phyloP scores from a whole-genome alignment of 768 basidiomycete genomes.

The Kwoniella sp. region DNA sequence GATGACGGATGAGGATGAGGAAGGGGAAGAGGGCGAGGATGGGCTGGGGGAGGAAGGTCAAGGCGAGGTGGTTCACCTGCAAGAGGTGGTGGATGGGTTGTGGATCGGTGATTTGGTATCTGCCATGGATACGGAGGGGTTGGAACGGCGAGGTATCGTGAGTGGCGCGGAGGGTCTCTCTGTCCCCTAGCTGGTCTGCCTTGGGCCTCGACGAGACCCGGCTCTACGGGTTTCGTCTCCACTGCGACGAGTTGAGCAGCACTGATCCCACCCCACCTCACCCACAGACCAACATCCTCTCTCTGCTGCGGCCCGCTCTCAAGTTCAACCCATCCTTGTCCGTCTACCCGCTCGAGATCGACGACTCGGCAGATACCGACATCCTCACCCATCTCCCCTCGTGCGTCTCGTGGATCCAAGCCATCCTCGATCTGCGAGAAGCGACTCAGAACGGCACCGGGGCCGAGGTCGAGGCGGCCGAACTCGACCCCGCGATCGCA shows the following conservation, averaged over 20 bases:
- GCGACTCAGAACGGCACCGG: background rate
- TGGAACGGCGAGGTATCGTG: conserved; percentile 66
- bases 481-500: conserved; percentile 4
- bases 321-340: conserved; percentile 48
- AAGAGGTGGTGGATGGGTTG: conserved; percentile 70
- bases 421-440: conserved; percentile 58
- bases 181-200: background rate
- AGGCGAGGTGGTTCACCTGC: conserved; percentile 76
- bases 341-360: conserved; percentile 43
- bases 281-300: conserved; percentile 69
- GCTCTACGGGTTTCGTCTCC: no score
- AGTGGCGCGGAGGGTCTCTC: conserved; percentile 45
- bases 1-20: conserved; percentile 65
- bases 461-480: conserved; percentile 65
- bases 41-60: conserved; percentile 56
- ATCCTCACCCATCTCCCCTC: conserved; percentile 72
- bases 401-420: conserved; percentile 75
- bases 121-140: conserved; percentile 60
- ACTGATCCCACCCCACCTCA: background rate
- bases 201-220: no score
- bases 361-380: conserved; percentile 59
- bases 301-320: conserved; percentile 72
- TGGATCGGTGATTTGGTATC: conserved; percentile 81
- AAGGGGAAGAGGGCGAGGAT: conserved; percentile 65
- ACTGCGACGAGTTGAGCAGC: no score